Percentiles rank a stretch among this genome's conserved stretches.
These are phyloP conservation scores for Puccinia horiana DNA, from an alignment of 1,284 basidiomycete genomes.

Conservation along the genomic window DNA sequence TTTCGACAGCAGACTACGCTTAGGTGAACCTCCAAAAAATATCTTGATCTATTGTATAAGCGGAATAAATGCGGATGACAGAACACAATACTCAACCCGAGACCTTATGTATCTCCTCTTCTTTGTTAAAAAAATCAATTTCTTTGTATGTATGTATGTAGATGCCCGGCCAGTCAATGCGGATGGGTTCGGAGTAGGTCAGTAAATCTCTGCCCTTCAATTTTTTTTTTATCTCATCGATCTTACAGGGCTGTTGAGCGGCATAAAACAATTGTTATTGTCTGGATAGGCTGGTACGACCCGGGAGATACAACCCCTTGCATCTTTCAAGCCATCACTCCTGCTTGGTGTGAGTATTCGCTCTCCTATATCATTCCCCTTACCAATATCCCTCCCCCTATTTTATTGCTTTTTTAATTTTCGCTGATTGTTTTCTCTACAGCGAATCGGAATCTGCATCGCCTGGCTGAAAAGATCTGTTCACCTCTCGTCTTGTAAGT, in stretches of 20 bases:
- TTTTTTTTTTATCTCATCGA: conserved; percentile 14
- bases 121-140: neutral
- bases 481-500: conserved; percentile 87
- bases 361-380: neutral
- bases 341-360: conserved; percentile 36
- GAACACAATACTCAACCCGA: too few species aligned
- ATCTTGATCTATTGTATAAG: too few species aligned
- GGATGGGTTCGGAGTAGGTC: conserved; percentile 94
- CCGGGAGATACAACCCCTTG: conserved; percentile 65
- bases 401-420: neutral
- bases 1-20: conserved; percentile 83
- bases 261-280: neutral
- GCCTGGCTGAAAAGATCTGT: conserved; percentile 91
- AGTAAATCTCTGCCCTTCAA: conserved; percentile 58
- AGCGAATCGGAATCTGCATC: conserved; percentile 86
- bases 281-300: conserved; percentile 87
- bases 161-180: conserved; percentile 61
- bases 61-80: too few species aligned
- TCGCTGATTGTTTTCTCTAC: conserved; percentile 63
- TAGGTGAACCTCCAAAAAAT: conserved; percentile 58
- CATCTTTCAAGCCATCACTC: conserved; percentile 53
- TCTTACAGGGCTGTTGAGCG: too few species aligned
- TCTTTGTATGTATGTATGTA: too few species aligned
- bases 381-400: neutral
- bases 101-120: too few species aligned